Evolutionary conservation across 257 asterid genomes (phyloP), one percentile per base, ranked within the genome.

Genomic region (Gentiana dahurica): DNA sequence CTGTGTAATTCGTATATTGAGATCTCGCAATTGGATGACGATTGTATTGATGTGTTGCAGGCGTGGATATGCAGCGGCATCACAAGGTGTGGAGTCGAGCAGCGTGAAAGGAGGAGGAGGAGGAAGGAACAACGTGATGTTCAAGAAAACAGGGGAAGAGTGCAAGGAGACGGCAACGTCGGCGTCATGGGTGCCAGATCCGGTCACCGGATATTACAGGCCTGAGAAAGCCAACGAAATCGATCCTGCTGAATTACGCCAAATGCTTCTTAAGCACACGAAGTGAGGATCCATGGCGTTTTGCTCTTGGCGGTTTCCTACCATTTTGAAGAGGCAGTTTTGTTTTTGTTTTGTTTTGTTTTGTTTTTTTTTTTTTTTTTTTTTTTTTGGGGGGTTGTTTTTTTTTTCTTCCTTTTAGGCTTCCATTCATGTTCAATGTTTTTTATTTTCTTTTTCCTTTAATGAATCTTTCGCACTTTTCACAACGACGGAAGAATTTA

Each of bases 151-250:
- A 65, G 73, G 77, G 39, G 83, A 84, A 36, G 94, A 84, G 8
- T 34, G 83, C 3, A 70, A 66, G 50, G 53, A 4, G 9, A 41
- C 15, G 6, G 71, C 73, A 70, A 75, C 66, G 68, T 24, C 24
- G 24, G 75, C 75, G 11, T 59, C 96, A 11, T 87, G 94, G 96
- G 84, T 74, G 6, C 96, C 94, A 33, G 96, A 87, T 62, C 96
- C 96, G 6, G 73, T 70, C 1, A 84, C 96, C 11, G 96, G 96
- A 2, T 79, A 79, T 55, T 87, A 87, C 79, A 66, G 94, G 49
- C 94, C 96, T 10, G 92, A 84, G 68, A 68, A 67, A 7, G 70
- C 73, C n/a, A 65, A 65, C 36, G 91, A 81, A 62, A 55, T 74
- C 49, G 95, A 81, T 61, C 73, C 86, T 1, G 95, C 79, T 1